Percentiles rank a stretch among this genome's conserved stretches.
phyloP scores from a whole-genome alignment of 2,329 filamentous ascomycete species.

The Massarina eburnea region DNA sequence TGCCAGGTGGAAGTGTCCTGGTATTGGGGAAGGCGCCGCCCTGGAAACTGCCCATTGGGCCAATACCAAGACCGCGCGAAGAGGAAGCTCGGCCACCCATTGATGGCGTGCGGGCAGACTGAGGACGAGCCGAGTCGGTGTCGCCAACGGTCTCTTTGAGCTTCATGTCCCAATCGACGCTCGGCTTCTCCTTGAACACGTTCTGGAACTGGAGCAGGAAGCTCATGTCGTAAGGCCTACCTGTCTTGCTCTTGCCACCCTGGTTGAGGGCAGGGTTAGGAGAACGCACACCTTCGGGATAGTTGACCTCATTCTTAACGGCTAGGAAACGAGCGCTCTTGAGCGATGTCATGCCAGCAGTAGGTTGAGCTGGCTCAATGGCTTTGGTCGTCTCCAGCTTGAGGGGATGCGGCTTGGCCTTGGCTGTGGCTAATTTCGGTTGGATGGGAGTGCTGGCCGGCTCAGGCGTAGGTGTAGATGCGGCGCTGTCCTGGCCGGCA shows the following conservation, averaged over 20 bases:
- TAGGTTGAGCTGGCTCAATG: slow-evolving; percentile 89
- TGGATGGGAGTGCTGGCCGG: slow-evolving; percentile 28
- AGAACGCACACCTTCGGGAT: slow-evolving; percentile 80
- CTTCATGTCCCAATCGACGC: slow-evolving; percentile 86
- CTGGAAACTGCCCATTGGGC: slow-evolving; percentile 69
- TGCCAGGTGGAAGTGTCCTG: slow-evolving; percentile 70
- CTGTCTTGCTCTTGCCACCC: slow-evolving; percentile 73
- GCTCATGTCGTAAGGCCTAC: slow-evolving; percentile 91
- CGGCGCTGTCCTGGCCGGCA: slow-evolving; percentile 32
- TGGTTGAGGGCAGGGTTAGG: slow-evolving; percentile 93
- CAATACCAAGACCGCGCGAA: slow-evolving; percentile 41
- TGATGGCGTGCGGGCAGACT: slow-evolving; percentile 59
- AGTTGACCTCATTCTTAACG: slow-evolving; percentile 75
- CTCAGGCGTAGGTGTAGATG: slow-evolving; percentile 50
- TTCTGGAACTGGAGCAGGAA: slow-evolving; percentile 96
- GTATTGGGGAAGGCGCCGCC: slow-evolving; percentile 48
- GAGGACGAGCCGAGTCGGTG: slow-evolving; percentile 65
- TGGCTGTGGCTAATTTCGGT: slow-evolving; percentile 52
- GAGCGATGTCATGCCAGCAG: slow-evolving; percentile 87
- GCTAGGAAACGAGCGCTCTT: slow-evolving; percentile 88
- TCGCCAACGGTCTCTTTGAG: slow-evolving; percentile 85
- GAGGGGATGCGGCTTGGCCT: slow-evolving; percentile 82
- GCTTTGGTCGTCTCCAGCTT: slow-evolving; percentile 86
- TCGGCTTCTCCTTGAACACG: slow-evolving; percentile 96
- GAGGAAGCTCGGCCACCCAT: slow-evolving; percentile 48